Percentiles rank a stretch among this genome's conserved stretches.
Evolutionary conservation across 116 monocot species (phyloP).

Genomic region (Iris pallida): DNA sequence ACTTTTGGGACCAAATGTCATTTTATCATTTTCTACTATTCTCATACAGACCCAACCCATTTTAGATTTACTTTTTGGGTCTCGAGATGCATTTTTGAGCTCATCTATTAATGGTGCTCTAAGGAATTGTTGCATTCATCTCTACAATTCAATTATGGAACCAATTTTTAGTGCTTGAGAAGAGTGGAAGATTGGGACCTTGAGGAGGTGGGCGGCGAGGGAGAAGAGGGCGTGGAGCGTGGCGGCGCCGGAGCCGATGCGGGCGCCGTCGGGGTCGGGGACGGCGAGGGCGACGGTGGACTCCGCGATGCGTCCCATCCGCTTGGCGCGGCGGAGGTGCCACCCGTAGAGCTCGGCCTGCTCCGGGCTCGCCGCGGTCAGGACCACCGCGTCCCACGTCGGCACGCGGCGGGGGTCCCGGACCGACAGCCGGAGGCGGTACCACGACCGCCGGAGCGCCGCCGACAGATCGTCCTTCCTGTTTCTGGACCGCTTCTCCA

Average conservation of each 20-base stretch:
- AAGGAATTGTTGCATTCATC: too few relatives aligned
- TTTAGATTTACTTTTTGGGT: too few relatives aligned
- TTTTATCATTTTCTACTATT: too few relatives aligned
- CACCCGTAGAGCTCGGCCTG: constrained; percentile 87
- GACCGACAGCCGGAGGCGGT: constrained; percentile 75
- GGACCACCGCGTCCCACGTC: constrained; percentile 93
- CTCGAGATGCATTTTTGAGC: too few relatives aligned
- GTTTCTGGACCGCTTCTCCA: background rate
- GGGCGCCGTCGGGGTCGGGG: constrained; percentile 85
- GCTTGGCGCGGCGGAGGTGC: constrained; percentile 81
- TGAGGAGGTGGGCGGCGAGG: constrained; percentile 47
- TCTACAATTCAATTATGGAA: too few relatives aligned
- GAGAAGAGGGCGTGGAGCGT: constrained; percentile 68
- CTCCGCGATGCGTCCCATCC: constrained; percentile 70
- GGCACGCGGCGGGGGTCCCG: constrained; percentile 66
- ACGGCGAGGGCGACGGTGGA: constrained; percentile 80
- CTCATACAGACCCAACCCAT: too few relatives aligned
- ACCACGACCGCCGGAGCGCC: constrained; percentile 78
- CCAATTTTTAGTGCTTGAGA: background rate
- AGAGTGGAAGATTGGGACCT: constrained; percentile 8
- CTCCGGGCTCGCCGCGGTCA: constrained; percentile 92
- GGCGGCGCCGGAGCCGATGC: constrained; percentile 94
- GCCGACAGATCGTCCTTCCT: constrained; percentile 31
- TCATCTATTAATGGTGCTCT: too few relatives aligned
- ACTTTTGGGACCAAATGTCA: too few relatives aligned